These are phyloP conservation scores for Solanum stenotomum DNA, from an alignment of 257 asterid species.

Conservation along the genomic window DNA sequence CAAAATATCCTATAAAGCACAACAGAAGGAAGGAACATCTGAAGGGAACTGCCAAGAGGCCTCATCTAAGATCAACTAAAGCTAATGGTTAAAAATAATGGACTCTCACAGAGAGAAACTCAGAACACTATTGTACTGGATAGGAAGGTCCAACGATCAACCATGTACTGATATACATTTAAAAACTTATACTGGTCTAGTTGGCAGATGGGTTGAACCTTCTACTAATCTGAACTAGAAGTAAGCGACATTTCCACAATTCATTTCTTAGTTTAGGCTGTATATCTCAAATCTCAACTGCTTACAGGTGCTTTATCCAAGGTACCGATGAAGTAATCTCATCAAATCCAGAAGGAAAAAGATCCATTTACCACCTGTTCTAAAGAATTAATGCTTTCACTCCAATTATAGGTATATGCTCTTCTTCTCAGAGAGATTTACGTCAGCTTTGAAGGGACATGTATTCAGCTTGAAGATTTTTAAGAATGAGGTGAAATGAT, in stretches of 20 bases:
- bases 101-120: background rate
- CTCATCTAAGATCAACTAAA: background rate
- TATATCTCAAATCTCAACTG: background rate
- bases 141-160: background rate
- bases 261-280: background rate
- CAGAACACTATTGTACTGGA: background rate
- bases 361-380: background rate
- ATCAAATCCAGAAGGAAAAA: background rate
- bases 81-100: background rate
- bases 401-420: background rate
- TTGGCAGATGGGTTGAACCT: background rate
- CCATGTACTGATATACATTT: background rate
- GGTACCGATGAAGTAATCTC: background rate
- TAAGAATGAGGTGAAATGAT: background rate
- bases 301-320: background rate
- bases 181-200: background rate
- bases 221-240: background rate
- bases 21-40: background rate
- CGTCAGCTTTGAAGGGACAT: background rate
- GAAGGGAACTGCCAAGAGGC: background rate
- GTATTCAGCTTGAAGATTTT: background rate
- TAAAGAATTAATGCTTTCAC: background rate
- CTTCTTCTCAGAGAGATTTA: background rate
- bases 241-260: background rate
- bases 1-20: background rate